These are phyloP conservation scores for Seiridium unicorne DNA, from an alignment of 2,329 filamentous ascomycete species.

Conservation along the genomic window DNA sequence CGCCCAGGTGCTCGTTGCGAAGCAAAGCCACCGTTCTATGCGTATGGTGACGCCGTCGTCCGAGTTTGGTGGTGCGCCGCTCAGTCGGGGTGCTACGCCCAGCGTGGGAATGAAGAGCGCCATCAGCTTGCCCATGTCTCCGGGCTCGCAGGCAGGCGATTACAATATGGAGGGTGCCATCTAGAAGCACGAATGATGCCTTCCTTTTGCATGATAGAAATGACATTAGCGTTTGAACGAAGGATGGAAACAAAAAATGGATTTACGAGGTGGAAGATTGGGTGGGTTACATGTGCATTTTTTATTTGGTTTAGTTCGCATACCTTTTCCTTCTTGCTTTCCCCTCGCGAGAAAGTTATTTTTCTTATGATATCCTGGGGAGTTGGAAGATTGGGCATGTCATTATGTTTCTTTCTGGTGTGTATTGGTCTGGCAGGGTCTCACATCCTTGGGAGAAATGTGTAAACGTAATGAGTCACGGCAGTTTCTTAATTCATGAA, in stretches of 20 bases:
- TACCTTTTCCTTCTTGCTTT: neutral
- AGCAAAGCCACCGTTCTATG: slow-evolving; percentile 35
- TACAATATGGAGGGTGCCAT: slow-evolving; percentile 4
- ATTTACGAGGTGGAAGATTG: neutral
- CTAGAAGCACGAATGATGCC: neutral
- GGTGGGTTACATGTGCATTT: neutral
- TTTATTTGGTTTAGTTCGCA: neutral
- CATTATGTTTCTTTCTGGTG: neutral
- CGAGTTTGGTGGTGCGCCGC: slow-evolving; percentile 47
- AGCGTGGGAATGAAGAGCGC: slow-evolving; percentile 15
- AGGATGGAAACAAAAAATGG: neutral
- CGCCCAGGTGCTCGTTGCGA: slow-evolving; percentile 84
- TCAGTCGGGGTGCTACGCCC: slow-evolving; percentile 27
- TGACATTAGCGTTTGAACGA: neutral
- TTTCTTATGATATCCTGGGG: slow-evolving; percentile 3
- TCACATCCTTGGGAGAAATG: neutral
- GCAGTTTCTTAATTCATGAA: neutral
- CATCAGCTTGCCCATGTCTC: slow-evolving; percentile 14
- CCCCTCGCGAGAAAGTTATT: neutral
- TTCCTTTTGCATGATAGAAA: neutral
- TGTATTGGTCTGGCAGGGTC: neutral
- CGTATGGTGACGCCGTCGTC: slow-evolving; percentile 47
- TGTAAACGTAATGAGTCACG: slow-evolving; percentile 8
- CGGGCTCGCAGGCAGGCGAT: neutral
- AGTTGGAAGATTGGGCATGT: slow-evolving; percentile 1